Percentiles rank a stretch among this genome's conserved stretches.
Conservation (phyloP, 352 stramenopile species). For the Pythium guiyangense region DNA sequence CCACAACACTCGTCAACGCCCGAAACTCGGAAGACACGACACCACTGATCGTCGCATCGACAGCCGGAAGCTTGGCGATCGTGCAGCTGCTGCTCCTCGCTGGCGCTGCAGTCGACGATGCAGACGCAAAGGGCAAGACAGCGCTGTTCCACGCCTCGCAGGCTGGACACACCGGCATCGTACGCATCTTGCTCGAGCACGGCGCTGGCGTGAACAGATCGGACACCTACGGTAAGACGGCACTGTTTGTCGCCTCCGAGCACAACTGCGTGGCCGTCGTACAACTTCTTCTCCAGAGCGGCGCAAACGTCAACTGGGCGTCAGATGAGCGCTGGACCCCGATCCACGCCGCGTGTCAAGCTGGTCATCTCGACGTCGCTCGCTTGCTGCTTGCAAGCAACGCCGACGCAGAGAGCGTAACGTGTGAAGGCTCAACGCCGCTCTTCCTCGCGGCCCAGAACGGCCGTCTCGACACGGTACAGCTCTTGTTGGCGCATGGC, state of each 20-base stretch:
- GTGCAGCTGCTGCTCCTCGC: neutral
- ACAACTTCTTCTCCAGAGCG: too few species aligned
- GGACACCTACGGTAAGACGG: too few species aligned
- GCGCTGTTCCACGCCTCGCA: neutral
- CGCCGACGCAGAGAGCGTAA: too few species aligned
- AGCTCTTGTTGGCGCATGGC: neutral
- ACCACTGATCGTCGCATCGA: neutral
- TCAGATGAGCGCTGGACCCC: neutral
- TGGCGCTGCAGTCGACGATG: neutral
- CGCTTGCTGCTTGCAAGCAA: too few species aligned
- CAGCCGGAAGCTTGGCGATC: neutral
- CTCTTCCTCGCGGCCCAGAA: conserved; percentile 2
- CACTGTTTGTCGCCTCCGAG: too few species aligned
- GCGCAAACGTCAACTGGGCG: too few species aligned
- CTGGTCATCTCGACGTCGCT: neutral
- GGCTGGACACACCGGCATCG: neutral
- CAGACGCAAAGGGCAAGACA: neutral
- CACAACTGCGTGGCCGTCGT: too few species aligned
- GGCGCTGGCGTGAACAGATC: neutral
- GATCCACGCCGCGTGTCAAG: neutral
- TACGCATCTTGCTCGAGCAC: neutral
- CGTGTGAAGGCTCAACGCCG: neutral
- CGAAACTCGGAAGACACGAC: neutral
- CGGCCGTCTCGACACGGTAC: neutral
- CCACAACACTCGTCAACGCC: neutral